Evolutionary conservation across 139 green algal species (phyloP).

Genomic region (Pycnococcus provasolii): DNA sequence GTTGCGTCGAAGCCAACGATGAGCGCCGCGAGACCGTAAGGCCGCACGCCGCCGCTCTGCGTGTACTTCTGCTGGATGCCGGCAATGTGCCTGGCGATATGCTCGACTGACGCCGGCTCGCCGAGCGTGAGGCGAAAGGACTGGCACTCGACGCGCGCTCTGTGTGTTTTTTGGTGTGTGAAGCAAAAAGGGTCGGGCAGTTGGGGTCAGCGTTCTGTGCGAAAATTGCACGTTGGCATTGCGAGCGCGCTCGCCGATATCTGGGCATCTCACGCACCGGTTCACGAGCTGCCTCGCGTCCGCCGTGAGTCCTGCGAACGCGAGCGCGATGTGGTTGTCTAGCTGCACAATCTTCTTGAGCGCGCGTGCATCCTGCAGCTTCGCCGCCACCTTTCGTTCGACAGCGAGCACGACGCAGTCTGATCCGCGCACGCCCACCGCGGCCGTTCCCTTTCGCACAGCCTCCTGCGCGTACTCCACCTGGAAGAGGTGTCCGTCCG

Average conservation of each 20-base stretch:
- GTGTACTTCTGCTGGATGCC: conserved; percentile 92
- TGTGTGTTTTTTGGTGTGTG: neutral
- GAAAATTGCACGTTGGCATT: too few species aligned
- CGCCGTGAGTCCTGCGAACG: conserved; percentile 90
- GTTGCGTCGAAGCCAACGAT: conserved; percentile 78
- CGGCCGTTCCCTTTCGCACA: conserved; percentile 82
- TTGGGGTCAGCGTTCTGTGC: too few species aligned
- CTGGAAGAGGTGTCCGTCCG: conserved; percentile 61
- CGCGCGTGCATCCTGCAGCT: conserved; percentile 86
- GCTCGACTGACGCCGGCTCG: conserved; percentile 69
- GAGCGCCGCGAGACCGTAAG: conserved; percentile 96
- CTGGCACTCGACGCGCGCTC: conserved; percentile 76
- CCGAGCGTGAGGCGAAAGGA: conserved; percentile 53
- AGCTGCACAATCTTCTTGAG: conserved; percentile 93
- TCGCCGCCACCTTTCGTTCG: conserved; percentile 90
- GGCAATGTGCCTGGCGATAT: conserved; percentile 76
- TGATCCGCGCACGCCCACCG: conserved; percentile 79
- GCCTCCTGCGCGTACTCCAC: conserved; percentile 93
- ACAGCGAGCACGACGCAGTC: conserved; percentile 86
- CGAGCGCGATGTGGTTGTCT: conserved; percentile 92
- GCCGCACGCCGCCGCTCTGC: conserved; percentile 87
- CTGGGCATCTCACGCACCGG: conserved; percentile 14
- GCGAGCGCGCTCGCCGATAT: too few species aligned
- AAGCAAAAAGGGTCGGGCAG: too few species aligned
- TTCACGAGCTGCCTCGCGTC: conserved; percentile 94